Percentiles rank a stretch among this genome's conserved stretches.
phyloP scores from a whole-genome alignment of 805 yeast species.

The Saccharomycopsis babjevae region DNA sequence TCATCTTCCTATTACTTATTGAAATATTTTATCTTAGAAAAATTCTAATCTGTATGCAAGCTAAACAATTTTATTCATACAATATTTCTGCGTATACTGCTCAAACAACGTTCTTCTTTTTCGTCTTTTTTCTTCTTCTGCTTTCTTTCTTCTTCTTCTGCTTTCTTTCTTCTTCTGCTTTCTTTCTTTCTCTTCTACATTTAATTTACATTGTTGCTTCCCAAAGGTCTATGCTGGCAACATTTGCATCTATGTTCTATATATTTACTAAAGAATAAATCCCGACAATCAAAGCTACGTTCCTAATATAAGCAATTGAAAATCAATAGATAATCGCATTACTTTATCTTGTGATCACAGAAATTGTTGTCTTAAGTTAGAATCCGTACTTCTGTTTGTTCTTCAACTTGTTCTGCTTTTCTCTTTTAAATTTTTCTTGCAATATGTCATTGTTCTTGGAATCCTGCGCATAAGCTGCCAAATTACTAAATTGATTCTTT shows the following conservation, averaged over 20 bases:
- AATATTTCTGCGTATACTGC: too few species aligned
- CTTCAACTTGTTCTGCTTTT: slow-evolving; percentile 17
- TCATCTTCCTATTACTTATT: slow-evolving; percentile 4
- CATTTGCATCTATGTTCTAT: too few species aligned
- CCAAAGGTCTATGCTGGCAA: too few species aligned
- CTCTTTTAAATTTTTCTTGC: slow-evolving; percentile 19
- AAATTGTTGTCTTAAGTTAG: slow-evolving; percentile 1
- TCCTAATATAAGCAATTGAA: too few species aligned
- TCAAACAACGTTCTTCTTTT: neutral
- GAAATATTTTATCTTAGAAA: neutral
- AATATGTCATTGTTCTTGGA: slow-evolving; percentile 22
- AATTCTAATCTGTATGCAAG: neutral
- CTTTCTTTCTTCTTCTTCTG: neutral
- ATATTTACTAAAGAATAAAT: too few species aligned
- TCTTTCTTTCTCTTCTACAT: neutral
- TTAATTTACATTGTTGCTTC: neutral
- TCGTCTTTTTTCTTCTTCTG: neutral
- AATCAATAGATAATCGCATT: too few species aligned
- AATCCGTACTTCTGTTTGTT: slow-evolving; percentile 20
- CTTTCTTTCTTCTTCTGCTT: neutral
- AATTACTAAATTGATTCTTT: slow-evolving; percentile 25
- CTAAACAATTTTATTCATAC: neutral
- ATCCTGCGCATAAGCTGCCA: slow-evolving; percentile 25
- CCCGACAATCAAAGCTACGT: too few species aligned
- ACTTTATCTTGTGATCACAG: neutral